Evolutionary conservation across 2,329 filamentous ascomycete species (phyloP).

Genomic region (Verruconis gallopava): DNA sequence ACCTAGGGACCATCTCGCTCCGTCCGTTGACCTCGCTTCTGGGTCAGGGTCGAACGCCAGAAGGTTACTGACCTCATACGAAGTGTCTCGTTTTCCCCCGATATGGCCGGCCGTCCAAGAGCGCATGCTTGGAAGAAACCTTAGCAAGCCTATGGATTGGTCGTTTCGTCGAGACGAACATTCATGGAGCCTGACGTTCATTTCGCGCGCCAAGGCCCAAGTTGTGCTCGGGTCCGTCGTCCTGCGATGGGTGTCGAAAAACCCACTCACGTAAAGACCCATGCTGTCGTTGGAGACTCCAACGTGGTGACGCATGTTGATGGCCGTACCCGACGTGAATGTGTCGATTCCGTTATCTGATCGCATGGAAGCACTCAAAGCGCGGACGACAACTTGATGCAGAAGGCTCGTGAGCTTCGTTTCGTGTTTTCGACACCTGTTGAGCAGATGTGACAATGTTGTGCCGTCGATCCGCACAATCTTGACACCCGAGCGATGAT

Average conservation of each 20-base stretch:
- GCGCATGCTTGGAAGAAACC: neutral
- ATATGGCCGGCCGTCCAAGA: neutral
- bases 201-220: neutral
- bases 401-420: neutral
- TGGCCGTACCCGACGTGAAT: neutral
- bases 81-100: neutral
- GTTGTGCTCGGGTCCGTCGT: neutral
- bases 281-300: neutral
- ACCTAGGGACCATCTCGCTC: neutral
- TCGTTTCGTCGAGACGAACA: neutral
- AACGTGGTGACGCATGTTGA: neutral
- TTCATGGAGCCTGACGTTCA: neutral
- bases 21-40: neutral
- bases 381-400: neutral
- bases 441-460: neutral
- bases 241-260: neutral
- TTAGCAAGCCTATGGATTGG: neutral
- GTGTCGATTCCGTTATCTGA: neutral
- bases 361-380: neutral
- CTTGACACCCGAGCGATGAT: neutral
- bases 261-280: neutral
- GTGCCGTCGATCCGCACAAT: neutral
- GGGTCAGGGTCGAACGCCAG: neutral
- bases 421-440: neutral
- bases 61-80: slow-evolving; percentile 3